Evolutionary conservation across 2,329 filamentous ascomycete genomes (phyloP).

Genomic region (Aspergillus nomiae): DNA sequence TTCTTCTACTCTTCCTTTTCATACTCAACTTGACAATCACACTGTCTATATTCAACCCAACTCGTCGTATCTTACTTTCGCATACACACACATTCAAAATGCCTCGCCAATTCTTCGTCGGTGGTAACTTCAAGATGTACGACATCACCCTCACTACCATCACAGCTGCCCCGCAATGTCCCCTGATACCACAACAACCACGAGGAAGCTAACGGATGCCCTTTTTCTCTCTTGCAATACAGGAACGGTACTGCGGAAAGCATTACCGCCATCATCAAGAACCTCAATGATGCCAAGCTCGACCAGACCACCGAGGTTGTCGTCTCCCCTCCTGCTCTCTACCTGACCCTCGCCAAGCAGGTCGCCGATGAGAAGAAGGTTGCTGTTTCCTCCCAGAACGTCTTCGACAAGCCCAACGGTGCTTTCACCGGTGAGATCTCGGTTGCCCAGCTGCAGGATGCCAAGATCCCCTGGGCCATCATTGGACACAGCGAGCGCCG

Average conservation of each 20-base stretch:
- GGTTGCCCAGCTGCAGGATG: slow-evolving; percentile 86
- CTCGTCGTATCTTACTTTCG: slow-evolving; percentile 13
- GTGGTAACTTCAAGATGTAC: slow-evolving; percentile 99
- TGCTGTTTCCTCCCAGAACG: slow-evolving; percentile 92
- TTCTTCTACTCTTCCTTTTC: slow-evolving; percentile 2
- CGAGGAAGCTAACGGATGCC: slow-evolving; percentile 13
- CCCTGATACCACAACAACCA: slow-evolving; percentile 15
- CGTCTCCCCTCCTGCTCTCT: slow-evolving; percentile 85
- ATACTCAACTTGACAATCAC: slow-evolving; percentile 9
- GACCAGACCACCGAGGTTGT: slow-evolving; percentile 74
- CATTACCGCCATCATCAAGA: slow-evolving; percentile 86
- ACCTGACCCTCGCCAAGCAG: slow-evolving; percentile 84
- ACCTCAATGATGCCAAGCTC: slow-evolving; percentile 83
- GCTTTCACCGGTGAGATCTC: slow-evolving; percentile 98
- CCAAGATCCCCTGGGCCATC: slow-evolving; percentile 84
- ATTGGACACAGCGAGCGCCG: slow-evolving; percentile 95
- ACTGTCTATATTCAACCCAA: slow-evolving; percentile 7
- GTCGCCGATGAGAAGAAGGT: slow-evolving; percentile 69
- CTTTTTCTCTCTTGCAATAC: slow-evolving; percentile 31
- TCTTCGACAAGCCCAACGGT: slow-evolving; percentile 95
- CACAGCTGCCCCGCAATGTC: slow-evolving; percentile 27
- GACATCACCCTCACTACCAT: slow-evolving; percentile 31
- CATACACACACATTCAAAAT: slow-evolving; percentile 59
- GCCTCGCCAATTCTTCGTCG: slow-evolving; percentile 96
- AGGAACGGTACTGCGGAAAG: slow-evolving; percentile 93